Evolutionary conservation across 2,329 filamentous ascomycete genomes (phyloP).

Genomic region (Dissoconium aciculare): DNA sequence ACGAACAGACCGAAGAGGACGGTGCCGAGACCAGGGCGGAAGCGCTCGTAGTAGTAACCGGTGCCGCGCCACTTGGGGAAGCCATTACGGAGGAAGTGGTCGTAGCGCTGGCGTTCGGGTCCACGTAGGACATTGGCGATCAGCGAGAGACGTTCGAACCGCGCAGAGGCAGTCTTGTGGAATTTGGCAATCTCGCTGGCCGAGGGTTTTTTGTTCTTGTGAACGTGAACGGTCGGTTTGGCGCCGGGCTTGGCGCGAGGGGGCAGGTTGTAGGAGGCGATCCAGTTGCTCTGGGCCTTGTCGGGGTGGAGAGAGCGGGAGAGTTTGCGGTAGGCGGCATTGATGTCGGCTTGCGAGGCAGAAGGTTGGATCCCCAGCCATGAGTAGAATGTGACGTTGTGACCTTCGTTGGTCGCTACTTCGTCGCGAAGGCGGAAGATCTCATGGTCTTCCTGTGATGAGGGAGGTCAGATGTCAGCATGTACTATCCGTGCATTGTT

Average conservation of each 20-base stretch:
- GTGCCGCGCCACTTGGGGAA: conserved; percentile 96
- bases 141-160: conserved; percentile 70
- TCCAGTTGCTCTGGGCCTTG: conserved; percentile 78
- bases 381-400: conserved; percentile 78
- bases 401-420: conserved; percentile 57
- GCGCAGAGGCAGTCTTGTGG: conserved; percentile 65
- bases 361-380: conserved; percentile 63
- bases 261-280: conserved; percentile 50
- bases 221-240: conserved; percentile 48
- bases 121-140: conserved; percentile 78
- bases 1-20: conserved; percentile 72
- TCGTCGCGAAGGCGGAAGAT: conserved; percentile 94
- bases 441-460: conserved; percentile 67
- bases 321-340: conserved; percentile 84
- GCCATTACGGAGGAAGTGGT: conserved; percentile 82
- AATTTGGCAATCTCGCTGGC: conserved; percentile 62
- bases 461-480: conserved; percentile 3
- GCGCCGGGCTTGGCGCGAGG: conserved; percentile 29
- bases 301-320: conserved; percentile 76
- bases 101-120: conserved; percentile 68
- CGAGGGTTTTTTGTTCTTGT: conserved; percentile 55
- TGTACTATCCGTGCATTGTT: background rate
- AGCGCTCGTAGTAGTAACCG: conserved; percentile 94
- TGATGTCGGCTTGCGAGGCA: conserved; percentile 75
- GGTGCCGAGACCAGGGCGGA: conserved; percentile 75